These are phyloP conservation scores for Acacia concinna DNA, from an alignment of 331 rosid genomes.

Conservation along the genomic window DNA sequence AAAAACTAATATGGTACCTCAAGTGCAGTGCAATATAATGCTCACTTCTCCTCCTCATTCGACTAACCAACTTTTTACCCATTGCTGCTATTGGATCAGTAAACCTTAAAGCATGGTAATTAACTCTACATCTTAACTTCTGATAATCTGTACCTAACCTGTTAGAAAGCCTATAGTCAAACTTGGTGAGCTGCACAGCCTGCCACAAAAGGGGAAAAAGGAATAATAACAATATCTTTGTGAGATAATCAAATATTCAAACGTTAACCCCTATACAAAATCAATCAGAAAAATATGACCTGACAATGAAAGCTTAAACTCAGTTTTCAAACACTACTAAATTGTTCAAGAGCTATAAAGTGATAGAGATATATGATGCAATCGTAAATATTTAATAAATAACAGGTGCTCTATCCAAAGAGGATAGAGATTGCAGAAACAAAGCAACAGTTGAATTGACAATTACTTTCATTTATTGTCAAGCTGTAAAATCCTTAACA, in stretches of 20 bases:
- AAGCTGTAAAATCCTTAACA: constrained; percentile 25
- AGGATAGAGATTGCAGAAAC: not conserved
- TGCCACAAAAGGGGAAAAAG: constrained; percentile 37
- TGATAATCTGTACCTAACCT: constrained; percentile 82
- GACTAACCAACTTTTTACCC: constrained; percentile 75
- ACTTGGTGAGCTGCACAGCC: constrained; percentile 94
- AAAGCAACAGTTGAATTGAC: constrained; percentile 8
- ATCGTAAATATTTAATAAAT: not conserved
- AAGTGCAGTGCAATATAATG: constrained; percentile 88
- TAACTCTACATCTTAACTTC: constrained; percentile 93
- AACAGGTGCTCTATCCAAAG: not conserved
- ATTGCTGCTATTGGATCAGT: constrained; percentile 64
- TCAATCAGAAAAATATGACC: constrained; percentile 4
- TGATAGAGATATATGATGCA: not conserved
- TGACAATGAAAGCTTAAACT: constrained; percentile 1
- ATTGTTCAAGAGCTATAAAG: not conserved
- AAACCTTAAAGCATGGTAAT: constrained; percentile 90
- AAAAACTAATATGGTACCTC: constrained; percentile 56
- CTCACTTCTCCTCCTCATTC: constrained; percentile 79
- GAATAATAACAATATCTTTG: not conserved
- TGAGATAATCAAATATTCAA: constrained; percentile 34
- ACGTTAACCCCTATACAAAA: constrained; percentile 22
- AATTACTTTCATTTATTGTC: constrained; percentile 9
- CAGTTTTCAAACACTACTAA: not conserved
- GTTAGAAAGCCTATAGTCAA: constrained; percentile 98